Evolutionary conservation across 2,329 filamentous ascomycete genomes (phyloP).

Genomic region (Didymella arachidicola): DNA sequence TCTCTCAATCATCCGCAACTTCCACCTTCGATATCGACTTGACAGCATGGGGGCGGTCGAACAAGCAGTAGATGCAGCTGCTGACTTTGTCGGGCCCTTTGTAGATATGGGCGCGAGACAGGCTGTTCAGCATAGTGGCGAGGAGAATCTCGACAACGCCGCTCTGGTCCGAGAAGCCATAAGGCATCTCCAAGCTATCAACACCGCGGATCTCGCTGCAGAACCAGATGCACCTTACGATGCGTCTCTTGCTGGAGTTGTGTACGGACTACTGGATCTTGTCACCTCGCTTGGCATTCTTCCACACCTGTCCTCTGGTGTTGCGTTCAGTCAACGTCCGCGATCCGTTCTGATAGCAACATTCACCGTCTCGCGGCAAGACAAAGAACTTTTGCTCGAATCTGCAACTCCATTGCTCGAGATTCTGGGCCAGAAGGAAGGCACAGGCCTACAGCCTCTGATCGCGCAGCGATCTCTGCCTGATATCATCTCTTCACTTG

Average conservation of each 20-base stretch:
- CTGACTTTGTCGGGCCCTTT: conserved; percentile 43
- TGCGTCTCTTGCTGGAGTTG: conserved; percentile 47
- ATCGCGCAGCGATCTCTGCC: conserved; percentile 45
- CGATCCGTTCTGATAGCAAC: conserved; percentile 41
- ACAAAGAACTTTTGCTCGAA: conserved; percentile 26
- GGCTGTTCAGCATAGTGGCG: conserved; percentile 17
- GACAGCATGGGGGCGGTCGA: conserved; percentile 41
- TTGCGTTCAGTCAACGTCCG: conserved; percentile 46
- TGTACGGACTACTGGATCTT: conserved; percentile 51
- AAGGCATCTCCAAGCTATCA: conserved; percentile 44
- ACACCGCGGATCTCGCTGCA: conserved; percentile 42
- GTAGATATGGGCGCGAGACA: conserved; percentile 29
- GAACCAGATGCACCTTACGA: conserved; percentile 49
- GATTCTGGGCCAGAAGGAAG: conserved; percentile 36
- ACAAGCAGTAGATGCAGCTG: conserved; percentile 45
- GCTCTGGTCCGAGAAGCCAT: conserved; percentile 41
- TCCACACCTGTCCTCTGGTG: conserved; percentile 45
- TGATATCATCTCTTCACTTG: conserved; percentile 47
- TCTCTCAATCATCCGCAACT: not conserved
- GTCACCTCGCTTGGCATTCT: conserved; percentile 45
- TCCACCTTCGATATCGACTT: not conserved
- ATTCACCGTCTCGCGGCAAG: conserved; percentile 19
- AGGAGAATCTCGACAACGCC: conserved; percentile 13
- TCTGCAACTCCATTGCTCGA: conserved; percentile 30
- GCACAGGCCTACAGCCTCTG: conserved; percentile 47